Base-by-base conservation (phyloP, 306 rosid species). In the Corylus avellana region DNA sequence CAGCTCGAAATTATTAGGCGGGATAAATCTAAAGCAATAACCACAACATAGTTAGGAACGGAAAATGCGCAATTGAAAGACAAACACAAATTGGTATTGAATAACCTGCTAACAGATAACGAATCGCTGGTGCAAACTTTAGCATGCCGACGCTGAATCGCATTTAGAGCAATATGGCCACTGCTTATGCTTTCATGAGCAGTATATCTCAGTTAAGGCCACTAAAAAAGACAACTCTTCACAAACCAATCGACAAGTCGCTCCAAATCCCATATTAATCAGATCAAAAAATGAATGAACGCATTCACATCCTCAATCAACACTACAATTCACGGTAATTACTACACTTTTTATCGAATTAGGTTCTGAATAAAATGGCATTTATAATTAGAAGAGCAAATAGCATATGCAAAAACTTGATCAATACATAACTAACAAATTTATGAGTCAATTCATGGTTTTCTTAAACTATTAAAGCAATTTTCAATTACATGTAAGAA, bases 131-230 rank as follows among this genome's bases (percentile, higher is more conserved):
- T 46, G 57, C 98, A 95, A 84, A 95, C 96, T 70, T 75, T 91
- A 48, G 86, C 94, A 86, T 91, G 81, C 2, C 97, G 91, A 70
- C 99, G 92, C 70, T 95, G 99, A 76, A 91, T 91, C 12, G 97
- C 85, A 85, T 95, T 95, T 54, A 95, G 88, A 47, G 96, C 98
- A 71, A 95, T 86, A 39, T 88, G 79, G n/a, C 93, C 98, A 46
- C 57, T 79, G 56, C 84, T 76, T 75, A 95, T 50, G 88, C 62
- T 89, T 68, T 81, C 90, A 66, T 95, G 98, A 81, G 89, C 75
- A 75, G 99, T 95, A 82, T 74, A 64, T 82, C 84, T 79, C 83
- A 63, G 91, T 95, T 86, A 95, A 95, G 92, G 75, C 29, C 68
- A 76, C 89, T 79, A 80, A 77, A 82, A 78, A 74, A 25, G 22